These are phyloP conservation scores for Fibroporia radiculosa DNA, from an alignment of 768 basidiomycete species.

Conservation along the genomic window DNA sequence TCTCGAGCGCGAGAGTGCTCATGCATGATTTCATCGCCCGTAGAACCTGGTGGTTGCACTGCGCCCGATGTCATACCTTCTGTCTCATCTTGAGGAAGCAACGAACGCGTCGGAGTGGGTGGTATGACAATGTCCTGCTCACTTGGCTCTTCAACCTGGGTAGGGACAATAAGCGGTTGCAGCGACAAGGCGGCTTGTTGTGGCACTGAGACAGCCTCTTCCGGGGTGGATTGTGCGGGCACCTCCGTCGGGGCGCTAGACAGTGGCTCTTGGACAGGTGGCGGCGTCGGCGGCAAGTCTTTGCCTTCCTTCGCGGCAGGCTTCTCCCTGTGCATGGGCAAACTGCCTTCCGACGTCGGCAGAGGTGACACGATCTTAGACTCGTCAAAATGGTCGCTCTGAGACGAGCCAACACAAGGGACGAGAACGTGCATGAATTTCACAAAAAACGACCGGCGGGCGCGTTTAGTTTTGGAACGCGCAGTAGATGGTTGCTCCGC, in stretches of 20 bases:
- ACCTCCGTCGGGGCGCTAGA: not conserved
- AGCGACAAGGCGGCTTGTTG: constrained; percentile 14
- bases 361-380: constrained; percentile 10
- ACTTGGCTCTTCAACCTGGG: constrained; percentile 14
- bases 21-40: constrained; percentile 33
- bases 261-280: constrained; percentile 5
- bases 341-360: constrained; percentile 2
- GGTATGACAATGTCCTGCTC: constrained; percentile 36
- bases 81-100: constrained; percentile 64
- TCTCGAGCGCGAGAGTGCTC: constrained; percentile 33
- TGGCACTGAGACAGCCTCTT: constrained; percentile 4
- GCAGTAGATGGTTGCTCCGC: constrained; percentile 16
- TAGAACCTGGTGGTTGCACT: constrained; percentile 86
- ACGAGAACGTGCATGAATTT: constrained; percentile 55
- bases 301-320: constrained; percentile 18
- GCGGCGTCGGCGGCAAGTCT: constrained; percentile 30
- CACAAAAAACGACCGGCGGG: constrained; percentile 48
- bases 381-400: constrained; percentile 37
- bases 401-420: constrained; percentile 54
- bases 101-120: constrained; percentile 39
- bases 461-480: constrained; percentile 22
- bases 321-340: constrained; percentile 22
- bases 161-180: constrained; percentile 19
- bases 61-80: constrained; percentile 88
- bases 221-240: not conserved